A percentile compares a stretch with the other conserved stretches of the same genome.
Evolutionary conservation across 352 stramenopile species (phyloP).

Genomic region (Pythium volutum): DNA sequence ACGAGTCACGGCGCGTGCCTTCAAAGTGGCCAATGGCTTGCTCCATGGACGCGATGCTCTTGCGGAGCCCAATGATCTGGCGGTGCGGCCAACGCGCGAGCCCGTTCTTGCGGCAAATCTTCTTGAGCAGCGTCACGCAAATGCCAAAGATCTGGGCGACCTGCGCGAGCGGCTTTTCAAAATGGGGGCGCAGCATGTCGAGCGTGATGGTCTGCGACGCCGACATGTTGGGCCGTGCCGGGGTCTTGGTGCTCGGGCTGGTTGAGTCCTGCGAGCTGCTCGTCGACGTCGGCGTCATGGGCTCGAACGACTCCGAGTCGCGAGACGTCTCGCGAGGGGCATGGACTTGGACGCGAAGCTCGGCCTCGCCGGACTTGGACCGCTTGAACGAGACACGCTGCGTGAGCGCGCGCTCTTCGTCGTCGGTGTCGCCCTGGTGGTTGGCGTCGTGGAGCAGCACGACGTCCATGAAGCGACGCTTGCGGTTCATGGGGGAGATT

Average conservation of each 20-base stretch:
- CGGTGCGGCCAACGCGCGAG: slow-evolving; percentile 82
- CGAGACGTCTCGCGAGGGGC: not conserved
- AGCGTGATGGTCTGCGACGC: slow-evolving; percentile 79
- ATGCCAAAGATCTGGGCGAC: slow-evolving; percentile 77
- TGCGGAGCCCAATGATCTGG: slow-evolving; percentile 84
- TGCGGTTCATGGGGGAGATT: slow-evolving; percentile 18
- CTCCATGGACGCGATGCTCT: slow-evolving; percentile 86
- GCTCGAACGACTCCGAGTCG: slow-evolving; percentile 13
- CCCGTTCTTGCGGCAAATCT: slow-evolving; percentile 78
- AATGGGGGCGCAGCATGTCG: slow-evolving; percentile 77
- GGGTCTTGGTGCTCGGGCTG: slow-evolving; percentile 20
- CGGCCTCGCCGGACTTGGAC: slow-evolving; percentile 18
- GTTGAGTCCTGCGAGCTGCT: not conserved
- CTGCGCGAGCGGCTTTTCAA: slow-evolving; percentile 79
- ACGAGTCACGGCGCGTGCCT: slow-evolving; percentile 58
- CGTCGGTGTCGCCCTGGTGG: not conserved
- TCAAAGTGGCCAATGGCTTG: slow-evolving; percentile 80
- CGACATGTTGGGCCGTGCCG: slow-evolving; percentile 56
- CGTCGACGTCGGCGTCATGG: slow-evolving; percentile 1
- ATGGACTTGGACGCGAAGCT: slow-evolving; percentile 11
- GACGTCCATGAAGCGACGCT: slow-evolving; percentile 27
- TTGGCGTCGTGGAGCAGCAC: slow-evolving; percentile 17
- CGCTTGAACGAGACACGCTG: slow-evolving; percentile 27
- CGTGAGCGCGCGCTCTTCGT: slow-evolving; percentile 10
- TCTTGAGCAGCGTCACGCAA: slow-evolving; percentile 84